Percentiles rank a stretch among this genome's conserved stretches.
These are phyloP conservation scores for Penicillium polonicum DNA, from an alignment of 2,329 filamentous ascomycete genomes.

Conservation along the genomic window DNA sequence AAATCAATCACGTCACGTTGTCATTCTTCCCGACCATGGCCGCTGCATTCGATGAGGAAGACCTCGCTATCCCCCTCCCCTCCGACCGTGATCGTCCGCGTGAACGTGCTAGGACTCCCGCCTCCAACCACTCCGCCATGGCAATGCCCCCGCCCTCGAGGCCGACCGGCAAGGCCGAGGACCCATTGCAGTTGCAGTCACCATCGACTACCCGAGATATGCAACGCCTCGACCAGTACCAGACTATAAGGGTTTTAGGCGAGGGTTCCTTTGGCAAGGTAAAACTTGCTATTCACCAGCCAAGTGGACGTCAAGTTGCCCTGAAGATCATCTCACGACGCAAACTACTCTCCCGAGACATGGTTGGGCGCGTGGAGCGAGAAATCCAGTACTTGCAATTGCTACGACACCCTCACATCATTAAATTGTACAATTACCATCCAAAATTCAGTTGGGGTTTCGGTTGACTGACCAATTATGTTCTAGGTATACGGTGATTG, in stretches of 20 bases:
- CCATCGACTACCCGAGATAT: conserved; percentile 58
- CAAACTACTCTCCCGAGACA: conserved; percentile 94
- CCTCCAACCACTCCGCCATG: conserved; percentile 36
- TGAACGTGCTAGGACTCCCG: conserved; percentile 23
- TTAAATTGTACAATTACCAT: conserved; percentile 73
- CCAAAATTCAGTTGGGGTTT: not conserved
- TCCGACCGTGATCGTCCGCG: conserved; percentile 31
- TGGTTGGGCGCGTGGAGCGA: conserved; percentile 94
- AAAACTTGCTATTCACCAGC: conserved; percentile 89
- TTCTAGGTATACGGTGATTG: conserved; percentile 87
- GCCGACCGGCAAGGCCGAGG: conserved; percentile 32
- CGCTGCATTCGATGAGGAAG: conserved; percentile 69
- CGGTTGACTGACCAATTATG: conserved; percentile 17
- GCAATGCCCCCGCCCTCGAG: conserved; percentile 38
- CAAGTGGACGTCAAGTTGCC: conserved; percentile 91
- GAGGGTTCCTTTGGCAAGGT: conserved; percentile 99
- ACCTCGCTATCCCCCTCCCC: conserved; percentile 71
- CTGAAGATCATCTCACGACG: conserved; percentile 97
- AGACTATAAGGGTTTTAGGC: conserved; percentile 82
- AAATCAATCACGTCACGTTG: conserved; percentile 42
- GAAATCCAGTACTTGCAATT: conserved; percentile 98
- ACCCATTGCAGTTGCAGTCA: conserved; percentile 45
- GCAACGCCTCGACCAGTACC: conserved; percentile 88
- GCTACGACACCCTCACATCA: conserved; percentile 94
- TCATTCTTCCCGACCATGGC: conserved; percentile 36